phyloP scores from a whole-genome alignment of 306 rosid species.

The Senna tora region DNA sequence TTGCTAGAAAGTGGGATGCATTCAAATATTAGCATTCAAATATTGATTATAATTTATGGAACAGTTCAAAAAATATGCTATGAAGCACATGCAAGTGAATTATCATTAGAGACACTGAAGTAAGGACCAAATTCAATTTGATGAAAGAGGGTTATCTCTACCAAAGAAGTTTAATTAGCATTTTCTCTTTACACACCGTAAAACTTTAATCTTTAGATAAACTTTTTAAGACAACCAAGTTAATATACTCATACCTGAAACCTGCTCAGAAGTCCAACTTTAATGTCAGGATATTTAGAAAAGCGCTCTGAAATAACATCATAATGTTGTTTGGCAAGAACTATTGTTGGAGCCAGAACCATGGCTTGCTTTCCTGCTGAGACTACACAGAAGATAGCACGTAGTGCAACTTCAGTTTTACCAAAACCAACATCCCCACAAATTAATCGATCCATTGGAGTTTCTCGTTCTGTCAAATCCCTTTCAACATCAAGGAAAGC shows the following conservation, averaged over 20 bases:
- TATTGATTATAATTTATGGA: conserved; percentile 7
- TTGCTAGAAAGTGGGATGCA: conserved; percentile 19
- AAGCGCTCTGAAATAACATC: conserved; percentile 83
- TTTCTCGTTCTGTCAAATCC: conserved; percentile 82
- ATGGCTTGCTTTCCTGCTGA: conserved; percentile 90
- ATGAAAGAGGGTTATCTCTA: conserved; percentile 17
- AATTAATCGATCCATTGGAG: conserved; percentile 95
- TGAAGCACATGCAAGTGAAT: conserved; percentile 11
- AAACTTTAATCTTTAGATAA: conserved; percentile 15
- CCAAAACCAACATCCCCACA: conserved; percentile 99
- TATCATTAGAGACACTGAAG: conserved; percentile 3
- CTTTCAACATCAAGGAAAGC: conserved; percentile 88
- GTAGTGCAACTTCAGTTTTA: conserved; percentile 97
- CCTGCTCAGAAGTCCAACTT: conserved; percentile 85
- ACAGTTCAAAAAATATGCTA: conserved; percentile 21
- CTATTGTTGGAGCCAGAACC: conserved; percentile 96
- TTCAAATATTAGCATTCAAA: conserved; percentile 11
- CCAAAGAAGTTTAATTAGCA: conserved; percentile 20
- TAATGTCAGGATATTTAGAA: conserved; percentile 65
- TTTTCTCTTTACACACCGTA: background rate
- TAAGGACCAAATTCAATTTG: background rate
- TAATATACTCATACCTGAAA: conserved; percentile 71
- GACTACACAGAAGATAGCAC: conserved; percentile 82
- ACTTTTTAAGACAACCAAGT: conserved; percentile 27
- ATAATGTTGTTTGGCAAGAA: conserved; percentile 93